Evolutionary conservation across 2,329 filamentous ascomycete genomes (phyloP).

Genomic region (Hymenoscyphus fraxineus): DNA sequence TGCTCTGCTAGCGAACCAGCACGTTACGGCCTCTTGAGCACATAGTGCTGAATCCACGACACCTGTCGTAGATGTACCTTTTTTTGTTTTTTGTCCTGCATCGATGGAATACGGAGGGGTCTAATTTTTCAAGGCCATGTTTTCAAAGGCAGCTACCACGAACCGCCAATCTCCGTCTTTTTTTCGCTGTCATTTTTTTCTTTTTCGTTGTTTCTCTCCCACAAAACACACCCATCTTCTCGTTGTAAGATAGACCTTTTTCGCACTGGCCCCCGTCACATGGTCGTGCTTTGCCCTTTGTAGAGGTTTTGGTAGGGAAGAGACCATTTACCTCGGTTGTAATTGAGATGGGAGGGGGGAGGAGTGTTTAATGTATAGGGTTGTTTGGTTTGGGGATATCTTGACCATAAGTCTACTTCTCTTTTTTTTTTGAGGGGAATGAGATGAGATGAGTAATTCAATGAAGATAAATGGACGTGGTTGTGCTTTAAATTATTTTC

Average conservation of each 20-base stretch:
- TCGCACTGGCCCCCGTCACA: conserved; percentile 22
- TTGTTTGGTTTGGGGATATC: not conserved
- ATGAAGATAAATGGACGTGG: not conserved
- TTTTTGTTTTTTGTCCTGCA: conserved; percentile 19
- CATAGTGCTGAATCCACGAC: conserved; percentile 12
- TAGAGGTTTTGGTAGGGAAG: not conserved
- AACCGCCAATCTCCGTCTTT: conserved; percentile 14
- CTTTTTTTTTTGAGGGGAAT: not conserved
- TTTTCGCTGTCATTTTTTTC: not conserved
- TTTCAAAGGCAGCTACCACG: conserved; percentile 16
- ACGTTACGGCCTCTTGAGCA: conserved; percentile 20
- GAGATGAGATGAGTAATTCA: not conserved
- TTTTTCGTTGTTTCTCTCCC: not conserved
- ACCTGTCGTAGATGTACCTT: conserved; percentile 19
- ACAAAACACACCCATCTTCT: conserved; percentile 22
- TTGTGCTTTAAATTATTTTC: not conserved
- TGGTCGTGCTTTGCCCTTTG: conserved; percentile 19
- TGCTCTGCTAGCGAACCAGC: conserved; percentile 11
- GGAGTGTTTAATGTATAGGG: not conserved
- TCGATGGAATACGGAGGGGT: conserved; percentile 20
- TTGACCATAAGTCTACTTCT: not conserved
- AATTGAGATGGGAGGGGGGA: not conserved
- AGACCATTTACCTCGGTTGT: not conserved
- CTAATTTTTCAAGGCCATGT: conserved; percentile 30
- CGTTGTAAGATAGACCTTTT: conserved; percentile 30